Evolutionary conservation across 768 basidiomycete genomes (phyloP).

Genomic region (Rhodocollybia butyracea): DNA sequence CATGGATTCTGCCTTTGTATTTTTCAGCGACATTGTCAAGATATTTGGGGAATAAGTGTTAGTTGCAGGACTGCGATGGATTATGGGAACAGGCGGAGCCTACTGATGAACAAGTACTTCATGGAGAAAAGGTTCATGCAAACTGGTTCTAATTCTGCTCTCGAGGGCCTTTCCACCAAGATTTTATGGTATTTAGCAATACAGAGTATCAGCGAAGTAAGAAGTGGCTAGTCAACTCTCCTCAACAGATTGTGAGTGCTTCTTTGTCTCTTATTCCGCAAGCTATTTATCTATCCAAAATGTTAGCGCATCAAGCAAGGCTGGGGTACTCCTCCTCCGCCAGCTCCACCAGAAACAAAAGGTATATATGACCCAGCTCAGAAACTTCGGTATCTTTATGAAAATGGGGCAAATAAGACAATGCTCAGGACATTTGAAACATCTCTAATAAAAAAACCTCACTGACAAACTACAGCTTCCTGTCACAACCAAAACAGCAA

Average conservation of each 20-base stretch:
- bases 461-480: no score
- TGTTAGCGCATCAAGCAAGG: background rate
- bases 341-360: no score
- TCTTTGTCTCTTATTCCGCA: background rate
- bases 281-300: background rate
- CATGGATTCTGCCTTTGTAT: slow-evolving; percentile 10
- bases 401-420: no score
- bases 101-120: background rate
- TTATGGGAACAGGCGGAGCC: background rate
- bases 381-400: no score
- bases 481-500: no score
- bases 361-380: no score
- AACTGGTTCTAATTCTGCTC: background rate
- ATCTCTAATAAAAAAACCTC: no score
- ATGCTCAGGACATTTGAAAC: no score
- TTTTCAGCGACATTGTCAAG: slow-evolving; percentile 11
- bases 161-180: background rate
- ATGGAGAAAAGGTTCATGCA: background rate
- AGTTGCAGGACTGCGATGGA: slow-evolving; percentile 16
- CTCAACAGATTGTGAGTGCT: background rate
- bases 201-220: background rate
- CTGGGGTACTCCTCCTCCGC: background rate
- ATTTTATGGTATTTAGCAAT: background rate
- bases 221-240: background rate
- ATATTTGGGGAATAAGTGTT: slow-evolving; percentile 21